phyloP scores from a whole-genome alignment of 1,284 basidiomycete genomes.

The Papiliotrema flavescens region DNA sequence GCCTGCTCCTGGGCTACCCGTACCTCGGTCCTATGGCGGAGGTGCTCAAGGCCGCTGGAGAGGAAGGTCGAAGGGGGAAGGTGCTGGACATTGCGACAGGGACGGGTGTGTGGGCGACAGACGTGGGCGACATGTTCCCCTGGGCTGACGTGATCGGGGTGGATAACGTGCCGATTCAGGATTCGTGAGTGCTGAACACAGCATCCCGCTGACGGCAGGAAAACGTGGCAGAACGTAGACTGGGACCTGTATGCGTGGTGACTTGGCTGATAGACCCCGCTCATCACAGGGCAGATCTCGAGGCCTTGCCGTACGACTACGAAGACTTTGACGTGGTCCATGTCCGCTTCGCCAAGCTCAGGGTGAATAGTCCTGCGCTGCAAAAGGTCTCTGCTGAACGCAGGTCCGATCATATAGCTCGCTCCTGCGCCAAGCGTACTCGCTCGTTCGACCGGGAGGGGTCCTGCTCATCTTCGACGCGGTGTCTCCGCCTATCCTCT shows the following conservation, averaged over 20 bases:
- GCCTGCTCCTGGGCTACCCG: conserved; percentile 6
- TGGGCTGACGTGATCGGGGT: conserved; percentile 16
- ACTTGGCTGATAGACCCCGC: background rate
- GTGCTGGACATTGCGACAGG: conserved; percentile 23
- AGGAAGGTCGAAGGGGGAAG: background rate
- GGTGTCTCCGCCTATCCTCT: conserved; percentile 5
- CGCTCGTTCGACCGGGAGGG: conserved; percentile 16
- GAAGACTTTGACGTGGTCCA: conserved; percentile 20
- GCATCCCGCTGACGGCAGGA: conserved; percentile 4
- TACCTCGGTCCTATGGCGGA: conserved; percentile 15
- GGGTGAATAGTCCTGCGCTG: conserved; percentile 3
- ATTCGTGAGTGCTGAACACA: conserved; percentile 1
- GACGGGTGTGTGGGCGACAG: conserved; percentile 19
- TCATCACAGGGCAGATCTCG: conserved; percentile 7
- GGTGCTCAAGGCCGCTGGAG: conserved; percentile 1
- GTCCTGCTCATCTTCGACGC: conserved; percentile 21
- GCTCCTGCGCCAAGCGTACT: conserved; percentile 1
- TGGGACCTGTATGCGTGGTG: conserved; percentile 13
- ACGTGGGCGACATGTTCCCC: conserved; percentile 24
- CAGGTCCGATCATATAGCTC: conserved; percentile 9
- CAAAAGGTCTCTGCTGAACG: background rate
- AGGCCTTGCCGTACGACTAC: conserved; percentile 9
- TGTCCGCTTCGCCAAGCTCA: conserved; percentile 14
- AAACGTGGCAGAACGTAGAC: conserved; percentile 13
- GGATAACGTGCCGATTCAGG: conserved; percentile 13